Evolutionary conservation across 352 stramenopile genomes (phyloP), one percentile per base, ranked within the genome.

Genomic region (Blastocystis sp.): DNA sequence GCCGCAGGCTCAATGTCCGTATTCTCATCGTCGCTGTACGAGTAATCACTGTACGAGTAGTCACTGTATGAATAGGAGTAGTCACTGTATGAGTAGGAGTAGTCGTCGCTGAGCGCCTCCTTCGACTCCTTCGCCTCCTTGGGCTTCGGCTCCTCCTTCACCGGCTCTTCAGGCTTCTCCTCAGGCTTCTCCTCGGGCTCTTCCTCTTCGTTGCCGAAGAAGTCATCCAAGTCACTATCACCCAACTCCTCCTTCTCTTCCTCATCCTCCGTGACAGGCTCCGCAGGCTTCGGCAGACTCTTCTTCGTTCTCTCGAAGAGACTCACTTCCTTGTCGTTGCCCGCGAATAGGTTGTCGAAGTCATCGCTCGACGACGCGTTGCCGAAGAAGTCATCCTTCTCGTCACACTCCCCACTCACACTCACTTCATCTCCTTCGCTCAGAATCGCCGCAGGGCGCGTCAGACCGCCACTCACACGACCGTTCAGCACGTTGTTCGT

Each of bases 361-460:
- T 55, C 69, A 3, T 62, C 51, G 12, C 50, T 37, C 41, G 37
- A 35, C 33, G n/a, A 35, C 50, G 65, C 60, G 16, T 6, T 26
- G 24, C 74, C 74, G 29, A 81, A 81, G 55, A 81, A 81, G 45
- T 81, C 39, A 31, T 81, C 70, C 29, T 77, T 59, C 33, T 10
- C 26, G 3, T 55, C 33, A 26, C 37, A 21, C 45, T 9, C 33
- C 21, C 45, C 4, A 29, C 66, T 55, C 33, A 33, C 24, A 29
- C 60, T 29, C 66, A 85, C 74, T n/a, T 69, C 61, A 13, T 59
- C 69, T 0, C 35, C 62, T 55, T 55, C 24, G 24, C 37, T 82
- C 55, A 62, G 50, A n/a, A 50, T 45, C 45, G 51, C 24, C 69
- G 24, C 59, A 2, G 55, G 70, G 24, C 31, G 41, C 33, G 50